Base-by-base conservation (phyloP, 805 yeast species). In the Metschnikowia aberdeeniae region DNA sequence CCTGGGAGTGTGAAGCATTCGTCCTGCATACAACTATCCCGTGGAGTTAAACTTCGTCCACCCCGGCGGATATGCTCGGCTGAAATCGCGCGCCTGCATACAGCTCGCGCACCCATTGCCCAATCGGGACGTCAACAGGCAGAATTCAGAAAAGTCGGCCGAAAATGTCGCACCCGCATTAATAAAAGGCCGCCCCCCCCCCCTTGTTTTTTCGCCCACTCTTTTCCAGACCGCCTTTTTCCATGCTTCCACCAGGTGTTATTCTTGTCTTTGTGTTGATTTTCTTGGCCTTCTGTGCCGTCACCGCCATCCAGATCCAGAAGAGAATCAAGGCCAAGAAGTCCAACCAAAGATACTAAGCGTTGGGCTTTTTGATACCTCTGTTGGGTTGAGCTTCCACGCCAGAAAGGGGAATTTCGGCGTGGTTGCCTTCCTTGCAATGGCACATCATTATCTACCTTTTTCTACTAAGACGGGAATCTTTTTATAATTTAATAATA, bases 201-300 rank as follows among this genome's bases (percentile, higher is more conserved):
- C 46, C 33, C 22, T 12, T 27, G 2, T 1, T 37, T 41, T 47
- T 46, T 36, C 33, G 29, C 41, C 44, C n/a, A 33, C 39, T 37
- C 39, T 34, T 35, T 37, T 26, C 40, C 36, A 31, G 34, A 39
- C 32, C 35, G 34, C 43, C 36, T 14, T 17, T 44, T 53, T 49
- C 60, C 62, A 81, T 80, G 84, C 73, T 82, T 62, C 86, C 88
- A 67, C 74, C 82, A 53, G 88, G 88, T 70, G 87, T 82, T 72
- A 82, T 82, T 66, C 73, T 82, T 64, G 88, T 82, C 55, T 81
- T 82, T 70, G 70, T 67, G 54, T 73, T 78, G 62, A 53, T 78
- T 51, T 77, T 77, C 69, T 76, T 76, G 63, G 77, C 75, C 45
- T 54, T 53, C 54, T 22, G 49, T 52, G 72, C 66, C 51, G 55